Conservation (phyloP, 768 basidiomycete species). For the Tylopilus plumbeoviolaceoides region DNA sequence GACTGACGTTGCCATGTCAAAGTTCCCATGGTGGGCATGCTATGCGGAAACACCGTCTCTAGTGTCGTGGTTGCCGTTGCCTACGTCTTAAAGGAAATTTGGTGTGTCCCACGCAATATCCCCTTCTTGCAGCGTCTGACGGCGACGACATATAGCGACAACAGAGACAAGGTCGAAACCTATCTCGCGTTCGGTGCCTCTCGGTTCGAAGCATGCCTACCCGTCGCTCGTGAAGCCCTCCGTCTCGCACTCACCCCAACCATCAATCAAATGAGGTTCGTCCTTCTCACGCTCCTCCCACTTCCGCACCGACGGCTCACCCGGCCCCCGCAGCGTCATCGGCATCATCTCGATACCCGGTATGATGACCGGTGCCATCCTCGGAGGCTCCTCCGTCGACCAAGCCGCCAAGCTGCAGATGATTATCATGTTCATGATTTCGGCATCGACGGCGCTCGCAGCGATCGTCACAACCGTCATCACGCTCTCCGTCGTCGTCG, state of each 20-base stretch:
- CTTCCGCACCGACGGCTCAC: not conserved
- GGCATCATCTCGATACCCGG: slow-evolving; percentile 81
- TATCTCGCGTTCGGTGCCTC: slow-evolving; percentile 85
- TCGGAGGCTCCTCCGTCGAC: slow-evolving; percentile 79
- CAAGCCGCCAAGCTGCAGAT: slow-evolving; percentile 86
- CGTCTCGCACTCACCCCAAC: slow-evolving; percentile 74
- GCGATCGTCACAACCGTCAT: slow-evolving; percentile 61
- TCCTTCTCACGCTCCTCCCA: not conserved
- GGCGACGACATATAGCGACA: slow-evolving; percentile 48
- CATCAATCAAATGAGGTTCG: slow-evolving; percentile 82
- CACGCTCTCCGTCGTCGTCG: slow-evolving; percentile 60
- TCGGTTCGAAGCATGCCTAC: slow-evolving; percentile 77
- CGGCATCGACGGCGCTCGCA: slow-evolving; percentile 68
- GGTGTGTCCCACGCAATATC: slow-evolving; percentile 39
- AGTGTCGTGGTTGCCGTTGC: slow-evolving; percentile 68
- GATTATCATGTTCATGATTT: slow-evolving; percentile 95
- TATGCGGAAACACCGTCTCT: slow-evolving; percentile 76
- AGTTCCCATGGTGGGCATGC: slow-evolving; percentile 87
- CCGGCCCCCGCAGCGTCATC: slow-evolving; percentile 47
- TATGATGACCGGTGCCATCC: slow-evolving; percentile 91
- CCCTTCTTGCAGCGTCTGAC: not conserved
- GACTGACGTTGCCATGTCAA: slow-evolving; percentile 3
- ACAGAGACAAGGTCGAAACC: slow-evolving; percentile 79
- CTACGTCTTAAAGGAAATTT: slow-evolving; percentile 71
- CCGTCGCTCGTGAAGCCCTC: slow-evolving; percentile 75